phyloP scores from a whole-genome alignment of 2,329 filamentous ascomycete species.

The Alternaria ethzedia region DNA sequence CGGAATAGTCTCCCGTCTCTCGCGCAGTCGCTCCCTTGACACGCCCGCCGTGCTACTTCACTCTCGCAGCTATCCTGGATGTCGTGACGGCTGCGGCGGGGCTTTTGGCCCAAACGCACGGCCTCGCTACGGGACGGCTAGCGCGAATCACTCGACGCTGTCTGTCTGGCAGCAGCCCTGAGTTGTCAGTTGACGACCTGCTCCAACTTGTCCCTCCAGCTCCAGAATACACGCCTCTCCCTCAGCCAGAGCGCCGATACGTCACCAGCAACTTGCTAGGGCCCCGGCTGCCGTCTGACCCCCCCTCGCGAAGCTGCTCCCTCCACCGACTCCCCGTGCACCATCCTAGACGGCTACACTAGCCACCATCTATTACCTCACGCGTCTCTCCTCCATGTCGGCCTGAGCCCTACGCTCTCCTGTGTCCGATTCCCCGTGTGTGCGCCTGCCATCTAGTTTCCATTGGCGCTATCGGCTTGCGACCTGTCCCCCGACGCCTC shows the following conservation, averaged over 20 bases:
- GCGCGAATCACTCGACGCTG: slow-evolving; percentile 28
- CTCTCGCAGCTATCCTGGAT: neutral
- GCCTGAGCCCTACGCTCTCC: slow-evolving; percentile 30
- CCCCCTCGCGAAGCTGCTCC: slow-evolving; percentile 29
- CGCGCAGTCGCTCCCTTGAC: neutral
- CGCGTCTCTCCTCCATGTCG: slow-evolving; percentile 40
- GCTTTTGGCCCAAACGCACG: slow-evolving; percentile 20
- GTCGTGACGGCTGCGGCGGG: slow-evolving; percentile 14
- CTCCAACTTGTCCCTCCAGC: slow-evolving; percentile 24
- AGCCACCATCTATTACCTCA: slow-evolving; percentile 33
- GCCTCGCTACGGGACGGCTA: slow-evolving; percentile 26
- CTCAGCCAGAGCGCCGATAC: slow-evolving; percentile 17
- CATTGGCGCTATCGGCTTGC: slow-evolving; percentile 39
- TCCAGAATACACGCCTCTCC: slow-evolving; percentile 12
- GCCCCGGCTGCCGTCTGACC: slow-evolving; percentile 28
- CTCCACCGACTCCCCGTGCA: slow-evolving; percentile 33
- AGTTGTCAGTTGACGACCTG: slow-evolving; percentile 29
- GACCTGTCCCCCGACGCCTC: slow-evolving; percentile 28
- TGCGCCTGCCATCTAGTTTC: slow-evolving; percentile 26
- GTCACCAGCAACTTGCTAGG: slow-evolving; percentile 26
- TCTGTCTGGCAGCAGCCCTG: slow-evolving; percentile 26
- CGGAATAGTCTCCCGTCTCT: neutral
- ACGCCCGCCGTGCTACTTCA: neutral
- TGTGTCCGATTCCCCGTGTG: slow-evolving; percentile 17
- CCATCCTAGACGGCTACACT: slow-evolving; percentile 33